Evolutionary conservation across 2,329 filamentous ascomycete genomes (phyloP).

Genomic region (Ophiognomonia clavigignenti-juglandacearum): DNA sequence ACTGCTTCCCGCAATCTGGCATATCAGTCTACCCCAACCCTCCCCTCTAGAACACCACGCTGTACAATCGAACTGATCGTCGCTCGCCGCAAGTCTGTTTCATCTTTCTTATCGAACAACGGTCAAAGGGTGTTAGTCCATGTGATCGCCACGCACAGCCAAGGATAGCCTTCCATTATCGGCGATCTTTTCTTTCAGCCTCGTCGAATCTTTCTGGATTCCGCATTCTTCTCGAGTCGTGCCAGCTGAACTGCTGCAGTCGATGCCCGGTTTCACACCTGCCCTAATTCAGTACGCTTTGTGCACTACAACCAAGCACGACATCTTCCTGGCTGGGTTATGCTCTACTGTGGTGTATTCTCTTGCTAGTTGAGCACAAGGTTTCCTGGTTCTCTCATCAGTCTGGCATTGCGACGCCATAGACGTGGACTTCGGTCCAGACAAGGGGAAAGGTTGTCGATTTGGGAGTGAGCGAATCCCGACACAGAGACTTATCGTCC

Average conservation of each 20-base stretch:
- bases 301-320: not conserved
- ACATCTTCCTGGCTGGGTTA: not conserved
- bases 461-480: slow-evolving; percentile 15
- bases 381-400: slow-evolving; percentile 1
- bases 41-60: not conserved
- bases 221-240: not conserved
- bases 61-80: slow-evolving; percentile 1
- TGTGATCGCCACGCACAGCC: not conserved
- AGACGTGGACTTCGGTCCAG: slow-evolving; percentile 9
- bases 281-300: not conserved
- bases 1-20: not conserved
- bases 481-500: slow-evolving; percentile 16
- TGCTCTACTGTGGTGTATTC: not conserved
- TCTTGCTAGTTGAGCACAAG: not conserved
- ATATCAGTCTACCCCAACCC: not conserved
- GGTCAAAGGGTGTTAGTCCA: not conserved
- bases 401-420: slow-evolving; percentile 1
- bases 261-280: slow-evolving; percentile 7
- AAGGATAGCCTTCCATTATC: not conserved
- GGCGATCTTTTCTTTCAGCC: not conserved
- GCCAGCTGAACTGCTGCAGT: not conserved
- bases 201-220: slow-evolving; percentile 11
- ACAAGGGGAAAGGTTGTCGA: slow-evolving; percentile 2
- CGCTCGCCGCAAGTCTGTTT: slow-evolving; percentile 15
- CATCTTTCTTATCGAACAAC: slow-evolving; percentile 8